Conservation (phyloP, 73 alveolate species). For the Symbiodinium natans region DNA sequence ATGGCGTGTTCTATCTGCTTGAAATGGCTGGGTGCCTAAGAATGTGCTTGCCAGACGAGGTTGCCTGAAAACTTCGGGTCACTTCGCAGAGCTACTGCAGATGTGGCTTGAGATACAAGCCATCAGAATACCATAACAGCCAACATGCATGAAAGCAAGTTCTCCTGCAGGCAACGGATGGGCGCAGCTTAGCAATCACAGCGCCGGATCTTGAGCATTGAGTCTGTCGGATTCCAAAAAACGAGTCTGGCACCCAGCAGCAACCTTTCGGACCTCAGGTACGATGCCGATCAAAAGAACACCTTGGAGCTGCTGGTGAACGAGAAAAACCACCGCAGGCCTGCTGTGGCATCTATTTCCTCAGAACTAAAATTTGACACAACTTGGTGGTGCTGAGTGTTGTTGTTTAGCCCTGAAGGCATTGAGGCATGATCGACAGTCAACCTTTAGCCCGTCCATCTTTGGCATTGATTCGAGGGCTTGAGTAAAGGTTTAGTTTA, state of each 20-base stretch:
- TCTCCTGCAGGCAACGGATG: conserved; percentile 60
- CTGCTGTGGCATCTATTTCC: not conserved
- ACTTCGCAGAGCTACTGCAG: not conserved
- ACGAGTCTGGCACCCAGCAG: not conserved
- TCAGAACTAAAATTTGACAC: not conserved
- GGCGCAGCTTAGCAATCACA: conserved; percentile 66
- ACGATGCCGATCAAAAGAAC: conserved; percentile 24
- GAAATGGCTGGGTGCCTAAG: conserved; percentile 33
- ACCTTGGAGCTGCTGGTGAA: conserved; percentile 85
- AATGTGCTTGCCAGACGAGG: not conserved
- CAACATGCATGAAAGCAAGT: not conserved
- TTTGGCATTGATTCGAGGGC: too few relatives aligned
- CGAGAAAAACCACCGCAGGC: conserved; percentile 77
- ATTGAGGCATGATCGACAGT: too few relatives aligned
- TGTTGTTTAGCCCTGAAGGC: too few relatives aligned
- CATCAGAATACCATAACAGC: too few relatives aligned
- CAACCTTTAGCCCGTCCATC: too few relatives aligned
- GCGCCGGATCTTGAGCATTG: conserved; percentile 23
- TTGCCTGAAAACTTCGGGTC: not conserved
- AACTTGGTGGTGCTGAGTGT: too few relatives aligned
- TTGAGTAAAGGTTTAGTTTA: too few relatives aligned
- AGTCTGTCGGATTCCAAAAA: too few relatives aligned
- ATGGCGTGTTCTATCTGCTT: conserved; percentile 20
- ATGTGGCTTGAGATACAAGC: too few relatives aligned
- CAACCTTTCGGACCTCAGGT: conserved; percentile 8